A percentile compares a stretch with the other conserved stretches of the same genome.
phyloP scores from a whole-genome alignment of 805 yeast genomes.

The Kuraishia floccosa region DNA sequence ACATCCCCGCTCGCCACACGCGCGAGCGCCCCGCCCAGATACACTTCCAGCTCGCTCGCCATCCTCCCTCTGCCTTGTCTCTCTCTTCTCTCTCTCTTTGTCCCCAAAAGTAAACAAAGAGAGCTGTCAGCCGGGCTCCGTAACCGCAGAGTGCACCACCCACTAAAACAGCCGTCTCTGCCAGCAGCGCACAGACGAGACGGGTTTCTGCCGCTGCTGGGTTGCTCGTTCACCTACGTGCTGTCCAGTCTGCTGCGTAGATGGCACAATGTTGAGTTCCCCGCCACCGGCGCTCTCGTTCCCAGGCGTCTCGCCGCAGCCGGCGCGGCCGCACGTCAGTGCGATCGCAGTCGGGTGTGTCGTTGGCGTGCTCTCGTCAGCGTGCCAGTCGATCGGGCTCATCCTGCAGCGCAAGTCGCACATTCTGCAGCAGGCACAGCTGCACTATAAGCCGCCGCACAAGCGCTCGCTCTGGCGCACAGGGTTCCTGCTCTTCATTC shows the following conservation, averaged over 20 bases:
- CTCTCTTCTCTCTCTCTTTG: not conserved
- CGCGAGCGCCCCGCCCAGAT: conserved; percentile 8
- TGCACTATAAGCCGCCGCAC: conserved; percentile 20
- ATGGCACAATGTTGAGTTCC: too few relatives aligned
- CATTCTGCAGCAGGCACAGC: conserved; percentile 25
- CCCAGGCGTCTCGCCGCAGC: too few relatives aligned
- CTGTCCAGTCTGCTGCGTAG: too few relatives aligned
- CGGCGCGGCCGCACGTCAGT: not conserved
- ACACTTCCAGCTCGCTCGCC: conserved; percentile 8
- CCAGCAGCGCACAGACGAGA: too few relatives aligned
- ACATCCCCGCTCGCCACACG: conserved; percentile 7
- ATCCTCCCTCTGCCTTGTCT: not conserved
- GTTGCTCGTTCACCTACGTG: too few relatives aligned
- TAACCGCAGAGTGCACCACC: too few relatives aligned
- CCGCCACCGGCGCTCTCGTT: too few relatives aligned
- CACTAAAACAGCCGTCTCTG: too few relatives aligned
- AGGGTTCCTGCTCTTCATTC: conserved; percentile 61
- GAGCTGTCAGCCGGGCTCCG: too few relatives aligned
- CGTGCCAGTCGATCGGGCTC: conserved; percentile 71
- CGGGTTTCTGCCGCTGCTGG: too few relatives aligned
- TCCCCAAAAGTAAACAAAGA: conserved; percentile 1
- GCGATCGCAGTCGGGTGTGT: conserved; percentile 44
- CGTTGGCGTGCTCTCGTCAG: conserved; percentile 67
- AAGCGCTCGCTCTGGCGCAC: conserved; percentile 59
- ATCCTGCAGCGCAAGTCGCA: conserved; percentile 78